These are phyloP conservation scores for Mrakia hoshinonis DNA, from an alignment of 768 basidiomycete species.

Conservation along the genomic window DNA sequence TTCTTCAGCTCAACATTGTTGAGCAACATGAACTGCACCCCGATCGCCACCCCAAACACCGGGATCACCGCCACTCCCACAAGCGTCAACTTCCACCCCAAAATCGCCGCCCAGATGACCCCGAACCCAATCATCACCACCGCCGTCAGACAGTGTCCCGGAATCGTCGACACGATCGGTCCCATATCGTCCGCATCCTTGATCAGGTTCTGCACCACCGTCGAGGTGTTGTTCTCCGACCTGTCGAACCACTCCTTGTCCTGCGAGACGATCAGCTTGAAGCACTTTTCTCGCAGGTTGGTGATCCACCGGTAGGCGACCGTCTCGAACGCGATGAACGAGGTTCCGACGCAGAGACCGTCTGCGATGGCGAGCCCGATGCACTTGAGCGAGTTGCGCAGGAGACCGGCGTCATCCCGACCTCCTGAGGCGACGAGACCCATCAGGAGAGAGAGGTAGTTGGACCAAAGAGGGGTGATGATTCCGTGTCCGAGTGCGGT, in stretches of 20 bases:
- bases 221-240: constrained; percentile 51
- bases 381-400: constrained; percentile 37
- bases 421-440: constrained; percentile 43
- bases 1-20: constrained; percentile 65
- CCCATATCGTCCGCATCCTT: constrained; percentile 87
- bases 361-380: constrained; percentile 67
- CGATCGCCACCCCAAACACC: constrained; percentile 66
- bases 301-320: constrained; percentile 68
- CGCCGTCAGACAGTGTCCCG: constrained; percentile 66
- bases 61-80: constrained; percentile 81
- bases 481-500: constrained; percentile 66
- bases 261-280: constrained; percentile 58
- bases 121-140: constrained; percentile 72
- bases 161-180: constrained; percentile 60
- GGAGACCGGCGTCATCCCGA: constrained; percentile 32
- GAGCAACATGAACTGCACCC: constrained; percentile 62
- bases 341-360: constrained; percentile 62
- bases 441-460: constrained; percentile 70
- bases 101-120: constrained; percentile 75
- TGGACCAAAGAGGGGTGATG: constrained; percentile 87
- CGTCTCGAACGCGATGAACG: constrained; percentile 72
- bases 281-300: constrained; percentile 52
- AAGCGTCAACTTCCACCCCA: constrained; percentile 87
- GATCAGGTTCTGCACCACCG: constrained; percentile 64
- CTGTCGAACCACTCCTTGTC: constrained; percentile 83